phyloP scores from a whole-genome alignment of 306 rosid species.

The Ormosia semicastrata region DNA sequence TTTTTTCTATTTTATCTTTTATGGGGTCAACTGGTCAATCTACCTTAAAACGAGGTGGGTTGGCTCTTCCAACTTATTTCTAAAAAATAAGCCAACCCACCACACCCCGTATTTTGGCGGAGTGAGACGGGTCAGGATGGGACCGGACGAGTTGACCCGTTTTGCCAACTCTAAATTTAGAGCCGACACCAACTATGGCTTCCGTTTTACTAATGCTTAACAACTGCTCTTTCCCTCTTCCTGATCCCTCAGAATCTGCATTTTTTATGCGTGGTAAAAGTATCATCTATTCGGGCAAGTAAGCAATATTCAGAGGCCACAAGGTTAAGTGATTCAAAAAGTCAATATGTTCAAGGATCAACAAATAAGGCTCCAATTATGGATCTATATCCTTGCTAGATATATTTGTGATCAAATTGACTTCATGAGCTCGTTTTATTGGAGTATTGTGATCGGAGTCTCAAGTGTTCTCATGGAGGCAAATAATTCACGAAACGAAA shows the following conservation, averaged over 20 bases:
- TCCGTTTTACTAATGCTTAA: constrained; percentile 41
- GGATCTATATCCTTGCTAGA: not conserved
- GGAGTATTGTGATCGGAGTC: too few relatives aligned
- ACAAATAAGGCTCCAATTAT: not conserved
- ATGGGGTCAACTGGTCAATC: too few relatives aligned
- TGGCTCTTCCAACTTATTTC: too few relatives aligned
- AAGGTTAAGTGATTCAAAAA: constrained; percentile 14
- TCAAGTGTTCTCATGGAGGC: too few relatives aligned
- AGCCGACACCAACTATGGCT: constrained; percentile 46
- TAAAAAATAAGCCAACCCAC: too few relatives aligned
- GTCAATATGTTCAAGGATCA: not conserved
- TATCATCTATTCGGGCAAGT: not conserved
- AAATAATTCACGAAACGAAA: too few relatives aligned
- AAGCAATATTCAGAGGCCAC: not conserved
- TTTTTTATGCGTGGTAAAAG: constrained; percentile 5
- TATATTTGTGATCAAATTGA: not conserved
- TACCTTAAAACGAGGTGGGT: too few relatives aligned
- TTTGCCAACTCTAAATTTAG: too few relatives aligned
- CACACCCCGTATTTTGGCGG: too few relatives aligned
- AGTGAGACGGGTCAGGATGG: too few relatives aligned
- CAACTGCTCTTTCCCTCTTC: constrained; percentile 34
- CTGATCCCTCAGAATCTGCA: constrained; percentile 37
- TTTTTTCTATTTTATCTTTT: too few relatives aligned
- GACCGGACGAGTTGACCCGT: too few relatives aligned
- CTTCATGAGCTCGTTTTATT: not conserved